A percentile compares a stretch with the other conserved stretches of the same genome.
Conservation (phyloP, 768 basidiomycete genomes). For the Collybia sordida region DNA sequence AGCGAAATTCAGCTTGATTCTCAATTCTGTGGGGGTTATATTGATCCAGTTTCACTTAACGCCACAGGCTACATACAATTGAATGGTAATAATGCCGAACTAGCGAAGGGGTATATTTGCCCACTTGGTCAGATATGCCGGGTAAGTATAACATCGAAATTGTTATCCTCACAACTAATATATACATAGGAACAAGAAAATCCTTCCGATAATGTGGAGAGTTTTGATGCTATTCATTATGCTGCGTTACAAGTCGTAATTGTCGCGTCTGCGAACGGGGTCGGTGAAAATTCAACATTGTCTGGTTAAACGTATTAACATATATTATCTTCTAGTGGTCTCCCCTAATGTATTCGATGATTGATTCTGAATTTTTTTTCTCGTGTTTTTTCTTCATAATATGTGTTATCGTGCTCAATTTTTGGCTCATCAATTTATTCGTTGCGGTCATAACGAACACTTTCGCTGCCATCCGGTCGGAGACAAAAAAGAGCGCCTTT, state of each 20-base stretch:
- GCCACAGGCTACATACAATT: constrained; percentile 35
- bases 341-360: constrained; percentile 81
- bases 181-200: constrained; percentile 57
- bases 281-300: constrained; percentile 33
- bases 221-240: constrained; percentile 87
- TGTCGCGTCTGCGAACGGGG: constrained; percentile 76
- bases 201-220: constrained; percentile 63
- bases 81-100: constrained; percentile 21
- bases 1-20: constrained; percentile 44
- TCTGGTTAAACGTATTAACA: neutral
- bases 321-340: constrained; percentile 54
- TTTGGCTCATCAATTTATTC: constrained; percentile 91
- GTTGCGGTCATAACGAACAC: constrained; percentile 96
- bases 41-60: constrained; percentile 58
- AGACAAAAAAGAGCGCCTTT: constrained; percentile 91
- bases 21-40: constrained; percentile 80
- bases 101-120: constrained; percentile 85
- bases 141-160: constrained; percentile 32
- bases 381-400: constrained; percentile 87
- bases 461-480: constrained; percentile 82
- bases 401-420: constrained; percentile 84
- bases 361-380: constrained; percentile 88
- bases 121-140: constrained; percentile 82
- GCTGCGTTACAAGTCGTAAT: constrained; percentile 83
- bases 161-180: neutral